These are phyloP conservation scores for Torulaspora delbrueckii DNA, from an alignment of 805 yeast species.

Conservation along the genomic window DNA sequence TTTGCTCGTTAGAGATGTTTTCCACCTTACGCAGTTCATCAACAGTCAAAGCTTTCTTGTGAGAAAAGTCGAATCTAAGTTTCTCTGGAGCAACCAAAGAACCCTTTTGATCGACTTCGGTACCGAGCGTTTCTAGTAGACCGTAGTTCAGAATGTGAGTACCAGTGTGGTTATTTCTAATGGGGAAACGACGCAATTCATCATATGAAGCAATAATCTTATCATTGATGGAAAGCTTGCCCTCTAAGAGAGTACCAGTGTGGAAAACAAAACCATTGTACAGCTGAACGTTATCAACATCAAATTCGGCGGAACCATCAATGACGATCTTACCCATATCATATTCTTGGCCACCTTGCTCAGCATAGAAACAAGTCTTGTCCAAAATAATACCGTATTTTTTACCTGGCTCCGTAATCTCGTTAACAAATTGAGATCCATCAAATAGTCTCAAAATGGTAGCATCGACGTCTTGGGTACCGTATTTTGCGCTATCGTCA, in stretches of 20 bases:
- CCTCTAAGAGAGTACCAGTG: conserved; percentile 82
- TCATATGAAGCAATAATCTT: conserved; percentile 81
- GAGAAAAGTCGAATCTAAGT: conserved; percentile 92
- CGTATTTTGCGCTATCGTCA: conserved; percentile 76
- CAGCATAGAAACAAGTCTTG: conserved; percentile 94
- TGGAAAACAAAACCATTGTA: conserved; percentile 95
- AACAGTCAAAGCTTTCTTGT: conserved; percentile 74
- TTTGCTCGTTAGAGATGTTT: conserved; percentile 61
- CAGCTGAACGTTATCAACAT: conserved; percentile 84
- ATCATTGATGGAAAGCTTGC: conserved; percentile 62
- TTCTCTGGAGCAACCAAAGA: conserved; percentile 94
- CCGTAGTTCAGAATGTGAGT: conserved; percentile 93
- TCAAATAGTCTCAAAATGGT: conserved; percentile 66
- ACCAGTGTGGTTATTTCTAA: conserved; percentile 97
- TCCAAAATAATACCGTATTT: conserved; percentile 81
- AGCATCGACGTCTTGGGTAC: conserved; percentile 62
- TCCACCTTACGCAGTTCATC: conserved; percentile 75
- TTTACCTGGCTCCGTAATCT: conserved; percentile 41
- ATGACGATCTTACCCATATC: conserved; percentile 91
- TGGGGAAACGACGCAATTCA: conserved; percentile 91
- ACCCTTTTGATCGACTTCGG: conserved; percentile 89
- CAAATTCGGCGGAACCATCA: conserved; percentile 83
- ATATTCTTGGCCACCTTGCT: conserved; percentile 98
- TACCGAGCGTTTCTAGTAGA: conserved; percentile 79
- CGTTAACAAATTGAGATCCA: conserved; percentile 56